Evolutionary conservation across 2,329 filamentous ascomycete genomes (phyloP).

Genomic region (Verticillium nubilum): DNA sequence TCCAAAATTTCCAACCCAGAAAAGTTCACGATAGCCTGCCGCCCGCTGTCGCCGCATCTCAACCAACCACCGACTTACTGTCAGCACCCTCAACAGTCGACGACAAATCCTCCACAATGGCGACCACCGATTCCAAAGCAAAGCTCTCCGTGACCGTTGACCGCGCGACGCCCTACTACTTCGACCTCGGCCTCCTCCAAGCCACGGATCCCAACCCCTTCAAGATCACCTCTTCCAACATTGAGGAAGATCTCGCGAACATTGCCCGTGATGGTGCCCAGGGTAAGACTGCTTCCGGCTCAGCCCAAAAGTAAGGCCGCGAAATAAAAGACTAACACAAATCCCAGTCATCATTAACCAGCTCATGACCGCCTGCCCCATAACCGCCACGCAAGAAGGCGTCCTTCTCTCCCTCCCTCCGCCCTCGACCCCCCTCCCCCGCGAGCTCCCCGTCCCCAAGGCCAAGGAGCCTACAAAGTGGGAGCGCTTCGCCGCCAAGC

Average conservation of each 20-base stretch:
- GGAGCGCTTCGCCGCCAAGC: slow-evolving; percentile 94
- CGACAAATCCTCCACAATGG: slow-evolving; percentile 21
- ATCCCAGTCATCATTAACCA: slow-evolving; percentile 71
- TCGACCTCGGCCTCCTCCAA: slow-evolving; percentile 85
- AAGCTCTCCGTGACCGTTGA: slow-evolving; percentile 61
- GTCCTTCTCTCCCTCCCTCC: slow-evolving; percentile 76
- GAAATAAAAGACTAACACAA: background rate
- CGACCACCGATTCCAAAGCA: slow-evolving; percentile 30
- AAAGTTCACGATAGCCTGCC: slow-evolving; percentile 9
- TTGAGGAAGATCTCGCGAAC: slow-evolving; percentile 64
- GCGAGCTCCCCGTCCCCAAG: slow-evolving; percentile 85
- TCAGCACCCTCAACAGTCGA: slow-evolving; percentile 4
- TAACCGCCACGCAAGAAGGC: slow-evolving; percentile 62
- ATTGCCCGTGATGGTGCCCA: slow-evolving; percentile 87
- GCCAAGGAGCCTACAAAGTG: slow-evolving; percentile 85
- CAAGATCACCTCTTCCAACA: slow-evolving; percentile 41
- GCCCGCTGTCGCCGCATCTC: slow-evolving; percentile 1
- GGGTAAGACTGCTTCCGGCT: slow-evolving; percentile 20
- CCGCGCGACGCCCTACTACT: slow-evolving; percentile 86
- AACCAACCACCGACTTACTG: background rate
- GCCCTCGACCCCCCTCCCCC: slow-evolving; percentile 66
- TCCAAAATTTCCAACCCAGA: slow-evolving; percentile 13
- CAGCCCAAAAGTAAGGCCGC: background rate
- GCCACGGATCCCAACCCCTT: slow-evolving; percentile 84
- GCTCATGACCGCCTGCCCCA: slow-evolving; percentile 80